phyloP scores from a whole-genome alignment of 108 stramenopile genomes.

The Pseudonitzschia multistriata region DNA sequence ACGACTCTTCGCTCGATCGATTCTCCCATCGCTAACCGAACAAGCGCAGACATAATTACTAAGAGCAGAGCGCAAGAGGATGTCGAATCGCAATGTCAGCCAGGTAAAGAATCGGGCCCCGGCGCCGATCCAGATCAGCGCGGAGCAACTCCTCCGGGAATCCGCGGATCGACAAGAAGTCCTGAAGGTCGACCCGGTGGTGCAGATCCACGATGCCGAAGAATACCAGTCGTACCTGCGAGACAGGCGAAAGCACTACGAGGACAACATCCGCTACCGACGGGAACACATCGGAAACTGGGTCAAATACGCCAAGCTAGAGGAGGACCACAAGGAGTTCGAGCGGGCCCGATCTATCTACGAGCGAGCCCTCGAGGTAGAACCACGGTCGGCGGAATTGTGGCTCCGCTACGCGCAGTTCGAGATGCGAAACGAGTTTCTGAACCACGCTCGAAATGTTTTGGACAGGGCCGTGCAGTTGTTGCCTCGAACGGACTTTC shows the following conservation, averaged over 20 bases:
- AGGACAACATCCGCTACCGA: slow-evolving; percentile 94
- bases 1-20: no score
- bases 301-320: slow-evolving; percentile 97
- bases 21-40: no score
- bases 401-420: slow-evolving; percentile 98
- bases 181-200: slow-evolving; percentile 69
- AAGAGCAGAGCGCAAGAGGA: no score
- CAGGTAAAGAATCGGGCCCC: slow-evolving; percentile 98
- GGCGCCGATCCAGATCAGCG: slow-evolving; percentile 98
- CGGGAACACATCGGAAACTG: slow-evolving; percentile 95
- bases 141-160: slow-evolving; percentile 98
- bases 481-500: slow-evolving; percentile 93
- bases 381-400: slow-evolving; percentile 80
- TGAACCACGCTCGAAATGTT: slow-evolving; percentile 98
- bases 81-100: slow-evolving; percentile 16
- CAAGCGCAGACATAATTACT: no score
- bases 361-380: slow-evolving; percentile 97
- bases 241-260: slow-evolving; percentile 91
- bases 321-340: slow-evolving; percentile 97
- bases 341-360: slow-evolving; percentile 96
- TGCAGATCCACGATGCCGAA: slow-evolving; percentile 95
- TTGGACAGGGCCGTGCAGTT: slow-evolving; percentile 94
- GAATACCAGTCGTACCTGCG: slow-evolving; percentile 94
- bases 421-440: slow-evolving; percentile 97
- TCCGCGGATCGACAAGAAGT: slow-evolving; percentile 91